Percentiles rank a stretch among this genome's conserved stretches.
These are phyloP conservation scores for Bodo saltans DNA, from an alignment of 78 protist genomes.

Conservation along the genomic window DNA sequence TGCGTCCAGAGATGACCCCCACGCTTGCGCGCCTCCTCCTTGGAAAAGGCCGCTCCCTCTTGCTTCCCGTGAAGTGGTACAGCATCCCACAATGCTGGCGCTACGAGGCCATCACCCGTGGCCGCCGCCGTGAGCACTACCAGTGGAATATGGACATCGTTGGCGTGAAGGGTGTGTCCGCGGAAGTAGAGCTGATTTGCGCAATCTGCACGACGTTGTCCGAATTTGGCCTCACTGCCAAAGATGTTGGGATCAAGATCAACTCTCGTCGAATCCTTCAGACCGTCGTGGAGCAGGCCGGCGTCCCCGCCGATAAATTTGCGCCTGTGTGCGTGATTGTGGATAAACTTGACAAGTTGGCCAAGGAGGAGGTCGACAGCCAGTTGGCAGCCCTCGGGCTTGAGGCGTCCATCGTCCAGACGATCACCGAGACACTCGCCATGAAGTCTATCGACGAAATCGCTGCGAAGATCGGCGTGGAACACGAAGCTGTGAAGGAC, in stretches of 20 bases:
- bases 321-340: slow-evolving; percentile 55
- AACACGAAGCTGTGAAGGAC: slow-evolving; percentile 26
- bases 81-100: slow-evolving; percentile 69
- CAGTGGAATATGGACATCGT: slow-evolving; percentile 77
- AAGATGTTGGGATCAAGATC: slow-evolving; percentile 57
- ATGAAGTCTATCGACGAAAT: slow-evolving; percentile 36
- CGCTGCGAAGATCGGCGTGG: slow-evolving; percentile 6
- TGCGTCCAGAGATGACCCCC: slow-evolving; percentile 76
- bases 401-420: not conserved
- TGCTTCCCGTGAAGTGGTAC: slow-evolving; percentile 63
- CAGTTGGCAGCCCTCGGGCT: not conserved
- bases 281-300: not conserved
- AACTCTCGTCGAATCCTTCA: slow-evolving; percentile 45
- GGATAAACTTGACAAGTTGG: slow-evolving; percentile 63
- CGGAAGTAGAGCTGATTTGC: slow-evolving; percentile 59
- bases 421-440: slow-evolving; percentile 29
- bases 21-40: slow-evolving; percentile 63
- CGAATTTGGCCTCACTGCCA: slow-evolving; percentile 45
- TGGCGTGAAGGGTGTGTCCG: slow-evolving; percentile 45
- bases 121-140: slow-evolving; percentile 72
- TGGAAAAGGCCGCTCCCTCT: slow-evolving; percentile 20
- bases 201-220: slow-evolving; percentile 47
- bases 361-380: slow-evolving; percentile 10
- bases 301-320: slow-evolving; percentile 42
- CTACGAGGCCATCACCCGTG: slow-evolving; percentile 55